phyloP scores from a whole-genome alignment of 225 moss, liverwort and hornwort genomes.

The Neckera pumila region DNA sequence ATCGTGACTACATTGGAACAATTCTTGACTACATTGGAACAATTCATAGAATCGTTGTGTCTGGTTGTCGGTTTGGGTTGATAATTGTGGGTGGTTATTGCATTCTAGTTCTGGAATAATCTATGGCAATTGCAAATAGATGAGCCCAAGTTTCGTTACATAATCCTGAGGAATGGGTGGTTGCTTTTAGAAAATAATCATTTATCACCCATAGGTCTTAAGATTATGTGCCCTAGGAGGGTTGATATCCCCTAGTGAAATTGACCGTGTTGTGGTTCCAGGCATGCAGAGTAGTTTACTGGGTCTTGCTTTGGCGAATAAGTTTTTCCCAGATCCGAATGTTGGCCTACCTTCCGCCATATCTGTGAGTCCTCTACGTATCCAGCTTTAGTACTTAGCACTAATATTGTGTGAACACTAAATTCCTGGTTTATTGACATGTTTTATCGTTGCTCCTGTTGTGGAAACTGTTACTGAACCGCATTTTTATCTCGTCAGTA shows the following conservation, averaged over 20 bases:
- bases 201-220: neutral
- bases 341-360: conserved; percentile 78
- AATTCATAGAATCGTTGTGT: neutral
- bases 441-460: neutral
- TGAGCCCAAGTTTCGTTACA: neutral
- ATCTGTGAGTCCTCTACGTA: conserved; percentile 39
- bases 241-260: neutral
- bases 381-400: neutral
- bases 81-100: neutral
- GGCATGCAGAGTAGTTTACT: conserved; percentile 95
- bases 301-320: conserved; percentile 75
- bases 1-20: neutral
- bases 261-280: conserved; percentile 6
- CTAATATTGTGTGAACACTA: neutral
- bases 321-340: conserved; percentile 69
- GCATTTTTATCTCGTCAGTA: neutral
- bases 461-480: neutral
- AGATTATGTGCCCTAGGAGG: neutral
- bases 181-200: neutral
- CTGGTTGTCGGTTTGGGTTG: neutral
- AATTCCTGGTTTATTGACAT: neutral
- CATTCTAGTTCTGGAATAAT: neutral
- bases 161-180: neutral
- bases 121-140: neutral
- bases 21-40: neutral